These are phyloP conservation scores for Solanum dulcamara DNA, from an alignment of 257 asterid genomes.

Conservation along the genomic window DNA sequence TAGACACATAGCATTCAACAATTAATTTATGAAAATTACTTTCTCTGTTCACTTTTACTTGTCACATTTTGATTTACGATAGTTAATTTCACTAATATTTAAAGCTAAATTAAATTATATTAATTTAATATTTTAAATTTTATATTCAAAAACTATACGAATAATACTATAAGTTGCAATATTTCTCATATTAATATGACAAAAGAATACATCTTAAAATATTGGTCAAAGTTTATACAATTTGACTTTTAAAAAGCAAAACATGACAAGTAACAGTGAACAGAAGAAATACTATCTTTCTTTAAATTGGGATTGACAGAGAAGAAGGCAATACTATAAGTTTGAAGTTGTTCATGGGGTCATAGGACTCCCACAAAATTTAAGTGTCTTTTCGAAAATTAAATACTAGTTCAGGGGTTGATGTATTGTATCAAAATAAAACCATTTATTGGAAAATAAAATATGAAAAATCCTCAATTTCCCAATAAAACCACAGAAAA, in stretches of 20 bases:
- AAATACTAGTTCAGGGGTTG: no score
- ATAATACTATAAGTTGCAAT: no score
- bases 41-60: background rate
- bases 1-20: background rate
- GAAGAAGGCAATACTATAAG: background rate
- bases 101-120: no score
- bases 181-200: no score
- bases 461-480: no score
- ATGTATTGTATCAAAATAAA: no score
- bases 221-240: background rate
- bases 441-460: no score
- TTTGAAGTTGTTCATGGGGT: no score
- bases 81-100: background rate
- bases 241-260: background rate
- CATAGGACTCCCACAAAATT: no score
- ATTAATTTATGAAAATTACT: background rate
- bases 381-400: no score
- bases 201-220: background rate
- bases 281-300: background rate
- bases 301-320: background rate
- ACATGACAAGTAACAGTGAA: background rate
- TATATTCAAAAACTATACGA: background rate
- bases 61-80: background rate
- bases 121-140: no score
- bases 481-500: no score